These are phyloP conservation scores for Dovyalis caffra DNA, from an alignment of 345 rosid species.

Conservation along the genomic window DNA sequence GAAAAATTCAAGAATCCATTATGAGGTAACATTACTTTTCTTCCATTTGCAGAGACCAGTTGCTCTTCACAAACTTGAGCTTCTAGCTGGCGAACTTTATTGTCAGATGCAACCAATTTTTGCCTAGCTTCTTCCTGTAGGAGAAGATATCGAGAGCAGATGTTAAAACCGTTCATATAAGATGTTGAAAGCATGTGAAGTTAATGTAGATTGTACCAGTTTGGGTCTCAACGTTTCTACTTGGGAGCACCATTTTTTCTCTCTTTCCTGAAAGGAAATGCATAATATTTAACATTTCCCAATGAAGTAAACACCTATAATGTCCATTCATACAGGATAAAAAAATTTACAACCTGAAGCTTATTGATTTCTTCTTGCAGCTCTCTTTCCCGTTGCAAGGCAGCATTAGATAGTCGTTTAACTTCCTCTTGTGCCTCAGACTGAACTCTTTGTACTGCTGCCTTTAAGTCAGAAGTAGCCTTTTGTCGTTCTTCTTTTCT, in stretches of 20 bases:
- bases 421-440: slow-evolving; percentile 70
- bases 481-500: slow-evolving; percentile 80
- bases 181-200: background rate
- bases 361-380: slow-evolving; percentile 78
- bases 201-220: slow-evolving; percentile 47
- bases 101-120: slow-evolving; percentile 77
- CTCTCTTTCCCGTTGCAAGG: slow-evolving; percentile 64
- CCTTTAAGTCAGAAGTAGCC: slow-evolving; percentile 66
- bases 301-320: slow-evolving; percentile 10
- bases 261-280: slow-evolving; percentile 55
- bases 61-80: slow-evolving; percentile 75
- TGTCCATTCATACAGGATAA: slow-evolving; percentile 1
- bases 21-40: slow-evolving; percentile 45
- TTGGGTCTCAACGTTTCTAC: slow-evolving; percentile 75
- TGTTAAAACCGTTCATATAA: background rate
- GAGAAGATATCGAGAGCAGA: slow-evolving; percentile 12
- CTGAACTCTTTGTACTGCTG: slow-evolving; percentile 77
- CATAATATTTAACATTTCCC: slow-evolving; percentile 20
- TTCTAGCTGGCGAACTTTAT: slow-evolving; percentile 89
- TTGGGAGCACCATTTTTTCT: slow-evolving; percentile 71
- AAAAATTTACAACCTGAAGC: slow-evolving; percentile 61
- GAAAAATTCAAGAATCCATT: slow-evolving; percentile 2
- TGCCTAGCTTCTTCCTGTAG: slow-evolving; percentile 83
- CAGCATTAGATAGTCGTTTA: slow-evolving; percentile 59
- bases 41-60: slow-evolving; percentile 54